Evolutionary conservation across 768 basidiomycete genomes (phyloP), one percentile per base, ranked within the genome.

Genomic region (Hygrocybe coccinea): DNA sequence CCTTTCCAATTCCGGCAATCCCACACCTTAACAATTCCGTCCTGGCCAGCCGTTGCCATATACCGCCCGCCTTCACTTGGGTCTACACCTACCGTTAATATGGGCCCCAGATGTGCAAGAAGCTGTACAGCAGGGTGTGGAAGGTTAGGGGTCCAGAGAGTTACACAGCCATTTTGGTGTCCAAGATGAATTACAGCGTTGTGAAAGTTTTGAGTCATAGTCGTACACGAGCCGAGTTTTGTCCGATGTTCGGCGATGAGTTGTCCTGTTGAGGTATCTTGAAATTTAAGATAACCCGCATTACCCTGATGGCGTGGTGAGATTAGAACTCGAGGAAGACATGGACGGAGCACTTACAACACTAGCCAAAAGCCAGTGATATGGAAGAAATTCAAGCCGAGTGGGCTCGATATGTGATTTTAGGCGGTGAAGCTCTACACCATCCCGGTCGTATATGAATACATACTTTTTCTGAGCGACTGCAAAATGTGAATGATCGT

Each of bases 1-100:
- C 89, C 88, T 60, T 89, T 92, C 94, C 94, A 97, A 73, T 93
- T 97, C 55, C 97, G 74, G 65, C 89, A 91, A 71, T 98, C 97
- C 97, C 97, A 99, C 1, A 98, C 78, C 64, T 97, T 98, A 50
- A 99, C 88, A 0, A 74, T 82, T 0, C 93, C 87, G 65, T 99
- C 97, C 58, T 85, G 76, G 0, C 95, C 95, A 1, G 87, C 78
- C 0, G 92, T 95, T 1, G 91, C 88, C 86, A 97, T 89, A 64
- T 97, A 95, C 29, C 92, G 69, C 1, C 95, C 95, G 1, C 87
- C 87, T 5, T 84, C 77, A 54, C 87, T 90, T 0, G 89, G 86
- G 69, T 98, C 95, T 4, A 97, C 81, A 22, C 86, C 81, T 15
- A 95, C 76, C 29, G 87, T 83, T 2, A 82, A 78, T 2, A 97